Conservation (phyloP, 108 stramenopile species). For the Discostella stelligeroides region DNA sequence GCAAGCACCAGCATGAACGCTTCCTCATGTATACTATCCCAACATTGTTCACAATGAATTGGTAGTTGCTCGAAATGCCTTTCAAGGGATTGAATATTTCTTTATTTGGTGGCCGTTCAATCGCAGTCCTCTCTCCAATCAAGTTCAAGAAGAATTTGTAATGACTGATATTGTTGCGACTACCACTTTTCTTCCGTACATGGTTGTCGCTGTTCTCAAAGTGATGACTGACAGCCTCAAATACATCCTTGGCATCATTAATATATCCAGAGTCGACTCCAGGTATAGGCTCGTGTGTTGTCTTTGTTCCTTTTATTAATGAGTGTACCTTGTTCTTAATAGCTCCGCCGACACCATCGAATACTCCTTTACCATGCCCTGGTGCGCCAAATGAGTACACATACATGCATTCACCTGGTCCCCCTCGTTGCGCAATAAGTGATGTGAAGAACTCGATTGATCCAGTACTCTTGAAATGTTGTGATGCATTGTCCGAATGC, state of each 20-base stretch:
- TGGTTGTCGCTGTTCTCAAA: too few relatives aligned
- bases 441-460: conserved; percentile 5
- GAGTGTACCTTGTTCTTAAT: conserved; percentile 13
- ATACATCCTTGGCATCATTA: conserved; percentile 6
- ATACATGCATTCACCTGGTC: conserved; percentile 1
- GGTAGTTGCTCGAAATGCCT: too few relatives aligned
- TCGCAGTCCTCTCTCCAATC: too few relatives aligned
- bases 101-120: too few relatives aligned
- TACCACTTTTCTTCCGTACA: too few relatives aligned
- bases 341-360: conserved; percentile 4
- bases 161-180: too few relatives aligned
- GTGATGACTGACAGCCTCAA: conserved; percentile 8
- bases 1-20: too few relatives aligned
- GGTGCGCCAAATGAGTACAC: conserved; percentile 21
- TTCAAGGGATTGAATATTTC: too few relatives aligned
- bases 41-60: too few relatives aligned
- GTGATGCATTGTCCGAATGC: conserved; percentile 12
- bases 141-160: too few relatives aligned
- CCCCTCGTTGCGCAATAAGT: background rate
- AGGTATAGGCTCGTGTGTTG: background rate
- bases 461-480: conserved; percentile 15
- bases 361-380: conserved; percentile 11
- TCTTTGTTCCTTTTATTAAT: background rate
- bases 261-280: conserved; percentile 1
- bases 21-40: too few relatives aligned